phyloP scores from a whole-genome alignment of 2,329 filamentous ascomycete species.

The Colletotrichum brevisporum region DNA sequence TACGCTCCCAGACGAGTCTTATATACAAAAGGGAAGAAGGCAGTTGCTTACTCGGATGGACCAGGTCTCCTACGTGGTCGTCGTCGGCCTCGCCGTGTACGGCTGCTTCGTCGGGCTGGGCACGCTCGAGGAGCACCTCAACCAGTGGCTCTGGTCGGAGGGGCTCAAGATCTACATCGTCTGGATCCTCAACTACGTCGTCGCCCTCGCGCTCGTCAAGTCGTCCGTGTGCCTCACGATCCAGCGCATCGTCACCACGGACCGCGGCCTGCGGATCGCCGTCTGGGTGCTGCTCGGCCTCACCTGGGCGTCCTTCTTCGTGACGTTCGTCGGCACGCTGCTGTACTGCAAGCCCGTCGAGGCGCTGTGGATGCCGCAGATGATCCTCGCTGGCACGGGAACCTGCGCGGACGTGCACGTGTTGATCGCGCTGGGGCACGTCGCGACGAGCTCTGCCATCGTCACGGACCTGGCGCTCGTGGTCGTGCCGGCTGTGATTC shows the following conservation, averaged over 20 bases:
- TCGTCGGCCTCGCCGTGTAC: conserved; percentile 41
- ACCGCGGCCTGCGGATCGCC: conserved; percentile 41
- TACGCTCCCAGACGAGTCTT: background rate
- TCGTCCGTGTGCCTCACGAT: conserved; percentile 55
- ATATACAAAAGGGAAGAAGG: background rate
- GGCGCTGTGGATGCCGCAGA: conserved; percentile 47
- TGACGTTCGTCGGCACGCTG: conserved; percentile 49
- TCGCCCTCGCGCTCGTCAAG: conserved; percentile 45
- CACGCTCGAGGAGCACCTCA: conserved; percentile 43
- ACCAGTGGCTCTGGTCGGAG: conserved; percentile 45
- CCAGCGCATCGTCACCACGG: conserved; percentile 49
- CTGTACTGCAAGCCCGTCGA: conserved; percentile 51
- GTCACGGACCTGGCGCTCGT: conserved; percentile 50
- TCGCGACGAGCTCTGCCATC: conserved; percentile 50
- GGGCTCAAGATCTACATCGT: conserved; percentile 43
- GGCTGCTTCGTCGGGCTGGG: conserved; percentile 44
- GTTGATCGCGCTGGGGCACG: conserved; percentile 47
- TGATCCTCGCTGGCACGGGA: conserved; percentile 46
- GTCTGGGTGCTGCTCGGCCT: conserved; percentile 42
- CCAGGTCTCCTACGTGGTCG: conserved; percentile 40
- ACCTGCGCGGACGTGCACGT: conserved; percentile 42
- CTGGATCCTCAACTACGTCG: conserved; percentile 48
- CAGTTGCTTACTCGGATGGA: background rate
- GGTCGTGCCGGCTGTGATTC: conserved; percentile 49
- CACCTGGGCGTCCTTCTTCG: conserved; percentile 46